These are phyloP conservation scores for Leptosphaerulina australis DNA, from an alignment of 2,329 filamentous ascomycete genomes.

Conservation along the genomic window DNA sequence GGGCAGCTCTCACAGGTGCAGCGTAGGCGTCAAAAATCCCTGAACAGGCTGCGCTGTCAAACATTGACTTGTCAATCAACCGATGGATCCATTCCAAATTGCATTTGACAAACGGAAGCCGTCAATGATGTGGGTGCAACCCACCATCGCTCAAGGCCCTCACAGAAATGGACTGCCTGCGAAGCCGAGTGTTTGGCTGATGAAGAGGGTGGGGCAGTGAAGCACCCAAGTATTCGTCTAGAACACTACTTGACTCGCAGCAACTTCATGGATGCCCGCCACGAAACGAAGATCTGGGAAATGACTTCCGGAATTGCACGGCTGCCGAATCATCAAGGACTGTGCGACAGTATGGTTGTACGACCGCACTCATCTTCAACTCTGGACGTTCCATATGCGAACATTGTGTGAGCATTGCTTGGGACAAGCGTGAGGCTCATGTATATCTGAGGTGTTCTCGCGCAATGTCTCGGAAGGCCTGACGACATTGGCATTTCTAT, in stretches of 20 bases:
- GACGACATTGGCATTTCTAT: not conserved
- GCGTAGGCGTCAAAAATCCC: not conserved
- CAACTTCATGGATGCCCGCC: slow-evolving; percentile 19
- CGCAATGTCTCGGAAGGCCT: not conserved
- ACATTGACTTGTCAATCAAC: slow-evolving; percentile 4
- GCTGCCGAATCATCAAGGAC: slow-evolving; percentile 21
- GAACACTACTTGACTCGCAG: slow-evolving; percentile 35
- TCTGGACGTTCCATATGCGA: slow-evolving; percentile 19
- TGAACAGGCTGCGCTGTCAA: slow-evolving; percentile 2
- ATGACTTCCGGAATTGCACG: slow-evolving; percentile 21
- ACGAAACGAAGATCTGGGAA: slow-evolving; percentile 25
- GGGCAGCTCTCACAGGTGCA: not conserved
- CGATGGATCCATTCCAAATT: slow-evolving; percentile 1
- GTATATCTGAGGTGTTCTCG: not conserved
- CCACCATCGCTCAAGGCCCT: slow-evolving; percentile 4
- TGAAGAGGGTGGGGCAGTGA: slow-evolving; percentile 20
- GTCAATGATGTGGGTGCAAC: slow-evolving; percentile 13
- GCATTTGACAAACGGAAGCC: slow-evolving; percentile 11
- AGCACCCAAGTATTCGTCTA: slow-evolving; percentile 24
- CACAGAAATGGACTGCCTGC: not conserved
- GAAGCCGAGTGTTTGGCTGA: slow-evolving; percentile 16
- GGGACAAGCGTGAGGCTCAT: not conserved
- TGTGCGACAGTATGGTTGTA: slow-evolving; percentile 21
- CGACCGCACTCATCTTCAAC: slow-evolving; percentile 20
- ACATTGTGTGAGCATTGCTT: slow-evolving; percentile 1